phyloP scores from a whole-genome alignment of 2,329 filamentous ascomycete species.

The Cladosporium cucumerinum region DNA sequence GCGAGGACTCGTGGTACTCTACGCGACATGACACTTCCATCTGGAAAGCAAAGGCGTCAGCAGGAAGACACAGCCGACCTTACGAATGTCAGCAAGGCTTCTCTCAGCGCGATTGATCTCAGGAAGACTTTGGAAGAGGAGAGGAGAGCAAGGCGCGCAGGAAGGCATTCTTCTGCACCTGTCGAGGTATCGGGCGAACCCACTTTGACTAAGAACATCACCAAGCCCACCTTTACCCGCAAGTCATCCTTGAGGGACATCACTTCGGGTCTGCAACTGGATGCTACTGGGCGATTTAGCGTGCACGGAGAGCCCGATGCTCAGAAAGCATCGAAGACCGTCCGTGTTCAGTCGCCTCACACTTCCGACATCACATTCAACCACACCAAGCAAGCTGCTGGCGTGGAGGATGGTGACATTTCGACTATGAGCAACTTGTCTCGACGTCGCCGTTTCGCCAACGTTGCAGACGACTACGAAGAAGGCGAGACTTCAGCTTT shows the following conservation, averaged over 20 bases:
- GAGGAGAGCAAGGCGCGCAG: conserved; percentile 36
- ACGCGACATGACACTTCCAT: conserved; percentile 6
- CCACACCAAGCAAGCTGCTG: conserved; percentile 28
- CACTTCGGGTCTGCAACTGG: conserved; percentile 31
- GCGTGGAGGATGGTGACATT: conserved; percentile 37
- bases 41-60: conserved; percentile 16
- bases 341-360: conserved; percentile 37
- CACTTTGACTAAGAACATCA: conserved; percentile 38
- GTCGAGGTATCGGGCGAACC: conserved; percentile 34
- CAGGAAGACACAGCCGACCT: conserved; percentile 37
- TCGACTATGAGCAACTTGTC: conserved; percentile 50
- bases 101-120: conserved; percentile 38
- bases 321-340: conserved; percentile 31
- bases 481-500: conserved; percentile 56
- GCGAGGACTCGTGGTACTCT: conserved; percentile 19
- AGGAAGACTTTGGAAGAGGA: conserved; percentile 56
- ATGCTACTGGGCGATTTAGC: conserved; percentile 31
- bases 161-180: conserved; percentile 31
- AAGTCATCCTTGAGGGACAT: conserved; percentile 56
- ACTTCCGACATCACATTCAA: conserved; percentile 32
- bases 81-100: conserved; percentile 54
- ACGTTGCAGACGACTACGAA: background rate
- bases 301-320: conserved; percentile 25
- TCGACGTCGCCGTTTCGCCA: conserved; percentile 42
- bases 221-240: conserved; percentile 42